These are phyloP conservation scores for Populus simonii DNA, from an alignment of 345 rosid species.

Conservation along the genomic window DNA sequence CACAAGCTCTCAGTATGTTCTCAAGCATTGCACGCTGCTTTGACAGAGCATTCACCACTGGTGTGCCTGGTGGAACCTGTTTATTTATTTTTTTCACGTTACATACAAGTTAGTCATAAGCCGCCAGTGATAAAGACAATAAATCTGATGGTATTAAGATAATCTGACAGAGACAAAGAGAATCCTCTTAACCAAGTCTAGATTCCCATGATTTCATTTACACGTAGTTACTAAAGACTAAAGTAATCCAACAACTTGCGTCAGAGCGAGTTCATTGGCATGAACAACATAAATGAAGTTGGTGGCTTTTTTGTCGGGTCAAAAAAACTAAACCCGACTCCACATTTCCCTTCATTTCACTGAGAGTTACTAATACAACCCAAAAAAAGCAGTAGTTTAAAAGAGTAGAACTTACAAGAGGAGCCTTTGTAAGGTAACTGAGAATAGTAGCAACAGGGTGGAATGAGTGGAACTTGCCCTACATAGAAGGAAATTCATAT, in stretches of 20 bases:
- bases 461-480: slow-evolving; percentile 95
- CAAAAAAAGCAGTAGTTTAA: too few relatives aligned
- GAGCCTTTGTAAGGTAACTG: slow-evolving; percentile 97
- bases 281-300: not conserved
- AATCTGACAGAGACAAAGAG: not conserved
- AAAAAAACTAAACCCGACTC: not conserved
- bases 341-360: not conserved
- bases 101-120: not conserved
- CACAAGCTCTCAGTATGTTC: slow-evolving; percentile 89
- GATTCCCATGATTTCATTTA: not conserved
- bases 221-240: not conserved
- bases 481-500: slow-evolving; percentile 15
- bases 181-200: not conserved
- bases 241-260: not conserved
- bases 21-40: slow-evolving; percentile 99
- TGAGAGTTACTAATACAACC: not conserved
- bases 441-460: slow-evolving; percentile 98
- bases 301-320: not conserved
- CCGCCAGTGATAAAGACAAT: not conserved
- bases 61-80: slow-evolving; percentile 94
- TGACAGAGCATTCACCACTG: slow-evolving; percentile 89
- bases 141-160: not conserved
- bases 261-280: not conserved
- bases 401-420: slow-evolving; percentile 60
- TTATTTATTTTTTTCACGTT: not conserved